Conservation (phyloP, 2,329 filamentous ascomycete species). For the Eutypella sp. region DNA sequence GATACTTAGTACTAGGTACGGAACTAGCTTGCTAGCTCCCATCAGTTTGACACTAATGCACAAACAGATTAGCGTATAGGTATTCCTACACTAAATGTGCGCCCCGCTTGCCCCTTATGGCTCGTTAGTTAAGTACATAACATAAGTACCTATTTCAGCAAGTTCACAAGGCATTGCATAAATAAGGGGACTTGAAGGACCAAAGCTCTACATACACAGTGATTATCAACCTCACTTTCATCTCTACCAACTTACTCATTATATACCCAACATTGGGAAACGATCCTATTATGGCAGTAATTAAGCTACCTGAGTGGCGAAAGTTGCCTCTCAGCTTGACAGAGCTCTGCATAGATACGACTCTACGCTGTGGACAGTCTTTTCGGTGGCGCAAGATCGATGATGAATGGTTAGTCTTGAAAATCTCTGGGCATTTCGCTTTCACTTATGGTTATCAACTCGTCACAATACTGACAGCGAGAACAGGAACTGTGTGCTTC, state of each 20-base stretch:
- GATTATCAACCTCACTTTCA: neutral
- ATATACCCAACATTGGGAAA: too few relatives aligned
- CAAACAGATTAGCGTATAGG: slow-evolving; percentile 22
- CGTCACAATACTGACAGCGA: slow-evolving; percentile 1
- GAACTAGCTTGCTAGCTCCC: neutral
- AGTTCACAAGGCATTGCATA: neutral
- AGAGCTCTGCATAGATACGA: slow-evolving; percentile 92
- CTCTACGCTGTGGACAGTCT: slow-evolving; percentile 88
- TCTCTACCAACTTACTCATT: too few relatives aligned
- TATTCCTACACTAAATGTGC: neutral
- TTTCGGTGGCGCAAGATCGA: slow-evolving; percentile 89
- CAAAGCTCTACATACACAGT: neutral
- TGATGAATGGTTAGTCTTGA: slow-evolving; percentile 66
- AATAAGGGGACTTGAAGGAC: neutral
- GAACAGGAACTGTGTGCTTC: slow-evolving; percentile 70
- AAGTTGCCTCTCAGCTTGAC: slow-evolving; percentile 77
- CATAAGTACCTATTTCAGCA: too few relatives aligned
- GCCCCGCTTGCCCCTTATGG: slow-evolving; percentile 1
- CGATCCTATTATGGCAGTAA: slow-evolving; percentile 28
- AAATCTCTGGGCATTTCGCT: neutral
- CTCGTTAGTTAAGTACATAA: too few relatives aligned
- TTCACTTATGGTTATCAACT: too few relatives aligned
- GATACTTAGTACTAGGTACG: too few relatives aligned
- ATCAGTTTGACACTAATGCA: neutral
- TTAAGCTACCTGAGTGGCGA: slow-evolving; percentile 70